Percentiles rank a stretch among this genome's conserved stretches.
These are phyloP conservation scores for Oldenlandia corymbosa DNA, from an alignment of 257 asterid species.

Conservation along the genomic window DNA sequence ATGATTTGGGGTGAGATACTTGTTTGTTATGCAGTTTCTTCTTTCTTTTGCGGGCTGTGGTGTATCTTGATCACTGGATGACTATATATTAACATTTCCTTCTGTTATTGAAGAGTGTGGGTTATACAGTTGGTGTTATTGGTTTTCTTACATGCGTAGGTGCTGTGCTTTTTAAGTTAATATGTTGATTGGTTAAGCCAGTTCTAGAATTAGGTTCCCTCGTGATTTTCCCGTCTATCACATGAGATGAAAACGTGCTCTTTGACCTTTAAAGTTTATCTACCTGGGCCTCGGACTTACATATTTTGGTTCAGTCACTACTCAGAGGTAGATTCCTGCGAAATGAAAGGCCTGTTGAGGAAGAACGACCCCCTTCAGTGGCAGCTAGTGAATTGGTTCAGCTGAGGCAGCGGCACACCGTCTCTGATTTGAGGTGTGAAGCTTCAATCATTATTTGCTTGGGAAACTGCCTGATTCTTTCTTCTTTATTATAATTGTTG, in stretches of 20 bases:
- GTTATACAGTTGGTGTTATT: not conserved
- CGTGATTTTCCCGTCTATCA: not conserved
- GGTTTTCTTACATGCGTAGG: too few relatives aligned
- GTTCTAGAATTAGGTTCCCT: not conserved
- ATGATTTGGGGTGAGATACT: not conserved
- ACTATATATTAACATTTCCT: not conserved
- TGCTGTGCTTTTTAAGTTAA: not conserved
- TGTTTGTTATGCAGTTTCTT: not conserved
- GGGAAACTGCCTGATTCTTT: not conserved
- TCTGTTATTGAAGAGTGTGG: not conserved
- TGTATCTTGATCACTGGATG: not conserved
- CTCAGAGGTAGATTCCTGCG: conserved; percentile 92
- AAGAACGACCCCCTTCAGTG: conserved; percentile 63
- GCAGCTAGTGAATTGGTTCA: conserved; percentile 84
- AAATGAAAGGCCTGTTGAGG: conserved; percentile 71
- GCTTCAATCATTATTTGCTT: not conserved
- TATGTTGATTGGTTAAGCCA: not conserved
- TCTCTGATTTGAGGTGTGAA: conserved; percentile 86
- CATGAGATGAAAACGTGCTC: not conserved
- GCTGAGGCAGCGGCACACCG: conserved; percentile 82
- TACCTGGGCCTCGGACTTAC: not conserved
- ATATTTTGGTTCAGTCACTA: conserved; percentile 53
- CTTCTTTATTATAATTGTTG: not conserved
- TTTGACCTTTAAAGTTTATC: not conserved
- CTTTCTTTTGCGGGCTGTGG: not conserved